Percentiles rank a stretch among this genome's conserved stretches.
Conservation (phyloP, 2,329 filamentous ascomycete species). For the Colletotrichum lupini region DNA sequence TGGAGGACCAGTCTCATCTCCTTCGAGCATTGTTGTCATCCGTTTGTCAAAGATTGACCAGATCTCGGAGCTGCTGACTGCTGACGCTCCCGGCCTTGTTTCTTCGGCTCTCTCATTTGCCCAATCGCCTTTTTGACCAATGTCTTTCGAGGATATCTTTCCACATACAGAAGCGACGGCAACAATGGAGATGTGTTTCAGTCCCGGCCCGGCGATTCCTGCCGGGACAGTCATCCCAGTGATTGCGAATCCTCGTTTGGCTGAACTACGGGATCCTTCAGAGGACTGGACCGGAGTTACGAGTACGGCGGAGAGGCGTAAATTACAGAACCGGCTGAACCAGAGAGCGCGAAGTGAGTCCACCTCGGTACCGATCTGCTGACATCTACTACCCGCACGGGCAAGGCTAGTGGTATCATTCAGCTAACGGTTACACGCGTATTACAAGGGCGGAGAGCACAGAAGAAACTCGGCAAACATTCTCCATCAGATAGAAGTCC, state of each 20-base stretch:
- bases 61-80: not conserved
- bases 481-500: not conserved
- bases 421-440: not conserved
- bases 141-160: not conserved
- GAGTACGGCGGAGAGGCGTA: conserved; percentile 38
- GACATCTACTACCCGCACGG: not conserved
- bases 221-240: conserved; percentile 3
- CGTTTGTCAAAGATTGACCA: not conserved
- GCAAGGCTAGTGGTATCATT: too few species aligned
- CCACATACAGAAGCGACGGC: not conserved
- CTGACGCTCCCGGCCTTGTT: not conserved
- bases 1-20: not conserved
- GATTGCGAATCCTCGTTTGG: conserved; percentile 13
- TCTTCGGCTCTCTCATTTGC: too few species aligned
- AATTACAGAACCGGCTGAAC: conserved; percentile 33
- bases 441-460: not conserved
- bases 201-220: conserved; percentile 12
- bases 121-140: too few species aligned
- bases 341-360: conserved; percentile 31
- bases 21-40: not conserved
- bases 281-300: conserved; percentile 49
- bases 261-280: conserved; percentile 14
- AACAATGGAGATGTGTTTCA: conserved; percentile 26
- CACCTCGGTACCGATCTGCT: not conserved
- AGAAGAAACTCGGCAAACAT: not conserved